Conservation (phyloP, 805 yeast genomes). For the Cyberlindnera amylophila region DNA sequence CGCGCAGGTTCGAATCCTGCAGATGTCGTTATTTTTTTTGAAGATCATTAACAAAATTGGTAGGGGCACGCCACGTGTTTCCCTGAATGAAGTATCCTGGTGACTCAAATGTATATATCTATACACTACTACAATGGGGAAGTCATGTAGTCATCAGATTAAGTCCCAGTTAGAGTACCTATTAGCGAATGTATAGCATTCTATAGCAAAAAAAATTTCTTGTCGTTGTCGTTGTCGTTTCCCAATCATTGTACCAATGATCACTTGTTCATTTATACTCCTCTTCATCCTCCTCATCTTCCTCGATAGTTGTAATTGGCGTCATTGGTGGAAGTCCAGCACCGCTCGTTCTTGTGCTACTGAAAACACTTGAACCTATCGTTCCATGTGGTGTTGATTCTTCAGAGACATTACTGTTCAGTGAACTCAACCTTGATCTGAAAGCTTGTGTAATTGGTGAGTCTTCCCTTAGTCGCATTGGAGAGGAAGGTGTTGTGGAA, state of each 20-base stretch:
- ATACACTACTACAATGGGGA: too few species aligned
- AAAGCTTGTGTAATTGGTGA: conserved; percentile 21
- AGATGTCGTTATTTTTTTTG: conserved; percentile 45
- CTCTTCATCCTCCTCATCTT: conserved; percentile 20
- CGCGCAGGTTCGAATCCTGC: conserved; percentile 72
- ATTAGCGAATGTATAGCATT: neutral
- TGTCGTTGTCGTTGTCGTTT: neutral
- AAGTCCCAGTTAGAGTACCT: too few species aligned
- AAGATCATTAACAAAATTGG: too few species aligned
- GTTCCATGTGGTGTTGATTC: conserved; percentile 4
- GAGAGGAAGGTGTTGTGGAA: conserved; percentile 9
- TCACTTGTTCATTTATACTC: neutral
- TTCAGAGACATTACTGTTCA: conserved; percentile 1
- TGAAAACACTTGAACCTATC: conserved; percentile 17
- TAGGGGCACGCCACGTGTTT: too few species aligned
- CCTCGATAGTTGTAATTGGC: conserved; percentile 22
- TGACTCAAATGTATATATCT: neutral
- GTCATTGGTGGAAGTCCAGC: conserved; percentile 15
- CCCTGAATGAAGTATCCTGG: too few species aligned
- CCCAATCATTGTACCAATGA: neutral
- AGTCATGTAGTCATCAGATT: too few species aligned
- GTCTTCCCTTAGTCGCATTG: conserved; percentile 5
- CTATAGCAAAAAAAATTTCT: neutral
- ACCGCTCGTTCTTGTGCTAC: conserved; percentile 11
- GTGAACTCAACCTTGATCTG: conserved; percentile 18